Evolutionary conservation across 495 filamentous ascomycete species (phyloP).

Genomic region (Tuber brumale): DNA sequence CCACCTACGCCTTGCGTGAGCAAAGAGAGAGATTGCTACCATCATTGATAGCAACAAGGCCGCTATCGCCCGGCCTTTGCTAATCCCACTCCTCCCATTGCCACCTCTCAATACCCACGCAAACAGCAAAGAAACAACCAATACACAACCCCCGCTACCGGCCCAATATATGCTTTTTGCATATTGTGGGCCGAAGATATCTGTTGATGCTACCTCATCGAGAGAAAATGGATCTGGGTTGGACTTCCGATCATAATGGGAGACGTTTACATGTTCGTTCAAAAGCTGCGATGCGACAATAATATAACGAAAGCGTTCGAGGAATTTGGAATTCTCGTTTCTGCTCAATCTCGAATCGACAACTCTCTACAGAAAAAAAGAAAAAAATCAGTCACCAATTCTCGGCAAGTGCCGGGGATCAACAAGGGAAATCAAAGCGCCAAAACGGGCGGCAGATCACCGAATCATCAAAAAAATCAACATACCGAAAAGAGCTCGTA

Average conservation of each 20-base stretch:
- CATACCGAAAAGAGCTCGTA: slow-evolving; percentile 41
- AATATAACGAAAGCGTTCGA: slow-evolving; percentile 92
- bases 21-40: slow-evolving; percentile 54
- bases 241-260: slow-evolving; percentile 40
- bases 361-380: slow-evolving; percentile 45
- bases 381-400: slow-evolving; percentile 37
- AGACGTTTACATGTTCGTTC: slow-evolving; percentile 56
- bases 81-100: slow-evolving; percentile 44
- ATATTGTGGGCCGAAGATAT: slow-evolving; percentile 44
- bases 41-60: slow-evolving; percentile 43
- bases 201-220: slow-evolving; percentile 47
- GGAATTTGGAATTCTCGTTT: slow-evolving; percentile 75
- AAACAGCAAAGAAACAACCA: slow-evolving; percentile 34
- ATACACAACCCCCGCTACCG: slow-evolving; percentile 38
- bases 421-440: slow-evolving; percentile 13
- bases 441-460: slow-evolving; percentile 27
- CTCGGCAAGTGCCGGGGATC: slow-evolving; percentile 13
- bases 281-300: slow-evolving; percentile 92
- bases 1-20: slow-evolving; percentile 74
- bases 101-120: slow-evolving; percentile 38
- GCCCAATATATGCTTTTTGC: slow-evolving; percentile 40
- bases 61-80: slow-evolving; percentile 39
- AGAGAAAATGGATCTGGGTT: slow-evolving; percentile 38
- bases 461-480: slow-evolving; percentile 11
- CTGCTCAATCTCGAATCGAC: slow-evolving; percentile 72